phyloP scores from a whole-genome alignment of 2,329 filamentous ascomycete genomes.

The Domatiomyces globalis region DNA sequence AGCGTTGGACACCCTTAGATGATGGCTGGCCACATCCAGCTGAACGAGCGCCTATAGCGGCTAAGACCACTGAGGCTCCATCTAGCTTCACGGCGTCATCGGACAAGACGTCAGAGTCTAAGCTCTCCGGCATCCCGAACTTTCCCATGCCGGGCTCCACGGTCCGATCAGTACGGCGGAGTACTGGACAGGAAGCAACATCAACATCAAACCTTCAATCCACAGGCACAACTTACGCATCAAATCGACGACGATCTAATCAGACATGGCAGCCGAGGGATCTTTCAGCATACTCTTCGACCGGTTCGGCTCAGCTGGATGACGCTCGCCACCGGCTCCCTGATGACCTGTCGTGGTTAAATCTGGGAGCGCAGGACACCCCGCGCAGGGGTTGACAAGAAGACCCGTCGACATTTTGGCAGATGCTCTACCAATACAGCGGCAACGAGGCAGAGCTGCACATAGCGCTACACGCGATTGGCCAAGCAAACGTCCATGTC shows the following conservation, averaged over 20 bases:
- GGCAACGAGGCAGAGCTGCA: too few relatives aligned
- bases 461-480: too few relatives aligned
- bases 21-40: neutral
- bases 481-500: too few relatives aligned
- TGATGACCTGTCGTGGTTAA: conserved; percentile 20
- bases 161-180: neutral
- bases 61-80: too few relatives aligned
- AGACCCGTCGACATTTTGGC: too few relatives aligned
- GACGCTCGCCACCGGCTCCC: neutral
- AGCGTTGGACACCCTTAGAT: neutral
- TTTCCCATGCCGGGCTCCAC: neutral
- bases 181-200: neutral
- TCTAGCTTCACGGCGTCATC: neutral
- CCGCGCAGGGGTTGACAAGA: neutral
- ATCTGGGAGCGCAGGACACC: conserved; percentile 8
- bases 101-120: neutral
- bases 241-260: neutral
- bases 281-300: neutral
- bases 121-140: neutral
- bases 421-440: too few relatives aligned
- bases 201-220: neutral
- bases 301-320: neutral
- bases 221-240: neutral
- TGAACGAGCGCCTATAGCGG: neutral
- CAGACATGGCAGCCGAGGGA: neutral